Percentiles rank a stretch among this genome's conserved stretches.
phyloP scores from a whole-genome alignment of 257 asterid species.

The Solanum ossicruentum region DNA sequence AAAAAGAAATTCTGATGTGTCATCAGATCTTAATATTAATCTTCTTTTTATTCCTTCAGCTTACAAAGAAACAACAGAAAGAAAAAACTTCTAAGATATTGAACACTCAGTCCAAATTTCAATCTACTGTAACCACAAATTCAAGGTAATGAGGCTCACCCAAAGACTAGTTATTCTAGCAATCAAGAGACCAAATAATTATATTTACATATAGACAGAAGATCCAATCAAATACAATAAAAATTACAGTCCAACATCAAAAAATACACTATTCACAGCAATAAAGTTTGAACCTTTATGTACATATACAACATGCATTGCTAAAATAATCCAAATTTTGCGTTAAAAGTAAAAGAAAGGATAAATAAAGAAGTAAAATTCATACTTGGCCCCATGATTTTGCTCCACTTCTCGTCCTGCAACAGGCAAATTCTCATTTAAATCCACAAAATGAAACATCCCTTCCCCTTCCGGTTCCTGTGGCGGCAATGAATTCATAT shows the following conservation, averaged over 20 bases:
- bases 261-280: neutral
- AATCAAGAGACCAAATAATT: neutral
- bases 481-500: slow-evolving; percentile 53
- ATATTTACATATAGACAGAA: neutral
- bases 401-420: slow-evolving; percentile 18
- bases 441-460: neutral
- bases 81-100: neutral
- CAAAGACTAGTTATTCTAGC: neutral
- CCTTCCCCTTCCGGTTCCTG: slow-evolving; percentile 31
- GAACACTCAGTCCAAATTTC: neutral
- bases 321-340: neutral
- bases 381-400: slow-evolving; percentile 37
- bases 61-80: neutral
- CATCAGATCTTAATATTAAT: neutral
- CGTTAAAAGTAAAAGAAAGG: neutral
- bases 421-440: slow-evolving; percentile 16
- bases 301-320: neutral
- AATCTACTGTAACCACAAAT: neutral
- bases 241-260: neutral
- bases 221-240: neutral
- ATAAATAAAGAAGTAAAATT: slow-evolving; percentile 8
- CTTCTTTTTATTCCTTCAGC: neutral
- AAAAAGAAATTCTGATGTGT: neutral
- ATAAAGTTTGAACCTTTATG: neutral
- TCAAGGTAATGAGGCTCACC: neutral